Percentiles rank a stretch among this genome's conserved stretches.
These are phyloP conservation scores for Casaregolazyma suthepensis DNA, from an alignment of 1,139 yeast genomes.

Conservation along the genomic window DNA sequence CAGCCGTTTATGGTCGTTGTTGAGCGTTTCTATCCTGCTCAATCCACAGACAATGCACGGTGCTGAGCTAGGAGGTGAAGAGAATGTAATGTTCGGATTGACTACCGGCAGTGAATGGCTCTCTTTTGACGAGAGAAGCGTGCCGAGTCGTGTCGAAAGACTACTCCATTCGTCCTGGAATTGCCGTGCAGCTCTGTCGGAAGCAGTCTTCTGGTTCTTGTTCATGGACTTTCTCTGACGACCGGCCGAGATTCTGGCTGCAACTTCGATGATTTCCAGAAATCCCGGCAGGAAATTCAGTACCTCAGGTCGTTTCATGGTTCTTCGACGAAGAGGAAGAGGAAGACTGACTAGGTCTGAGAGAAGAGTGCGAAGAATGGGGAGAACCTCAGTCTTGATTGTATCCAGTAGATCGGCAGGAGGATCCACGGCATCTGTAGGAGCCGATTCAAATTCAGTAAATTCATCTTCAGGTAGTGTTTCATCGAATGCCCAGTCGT, in stretches of 20 bases:
- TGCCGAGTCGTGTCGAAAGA: conserved; percentile 15
- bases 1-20: conserved; percentile 15
- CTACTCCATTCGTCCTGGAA: conserved; percentile 20
- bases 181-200: conserved; percentile 21
- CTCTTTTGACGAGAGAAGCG: conserved; percentile 12
- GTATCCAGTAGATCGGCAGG: conserved; percentile 17
- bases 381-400: conserved; percentile 17
- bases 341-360: conserved; percentile 20
- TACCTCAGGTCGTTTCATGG: conserved; percentile 22
- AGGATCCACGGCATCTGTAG: conserved; percentile 14
- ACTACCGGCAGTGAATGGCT: conserved; percentile 12
- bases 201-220: conserved; percentile 9
- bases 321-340: conserved; percentile 22
- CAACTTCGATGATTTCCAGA: conserved; percentile 20
- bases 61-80: conserved; percentile 1
- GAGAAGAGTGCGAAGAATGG: conserved; percentile 18
- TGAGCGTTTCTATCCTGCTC: conserved; percentile 19
- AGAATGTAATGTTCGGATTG: conserved; percentile 10
- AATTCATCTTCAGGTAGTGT: conserved; percentile 8
- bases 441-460: conserved; percentile 9
- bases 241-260: conserved; percentile 25
- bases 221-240: conserved; percentile 18
- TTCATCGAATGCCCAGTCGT: conserved; percentile 8
- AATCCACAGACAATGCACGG: conserved; percentile 22
- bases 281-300: conserved; percentile 21